Base-by-base conservation (phyloP, 345 rosid genomes). In the Syzygium aqueum region DNA sequence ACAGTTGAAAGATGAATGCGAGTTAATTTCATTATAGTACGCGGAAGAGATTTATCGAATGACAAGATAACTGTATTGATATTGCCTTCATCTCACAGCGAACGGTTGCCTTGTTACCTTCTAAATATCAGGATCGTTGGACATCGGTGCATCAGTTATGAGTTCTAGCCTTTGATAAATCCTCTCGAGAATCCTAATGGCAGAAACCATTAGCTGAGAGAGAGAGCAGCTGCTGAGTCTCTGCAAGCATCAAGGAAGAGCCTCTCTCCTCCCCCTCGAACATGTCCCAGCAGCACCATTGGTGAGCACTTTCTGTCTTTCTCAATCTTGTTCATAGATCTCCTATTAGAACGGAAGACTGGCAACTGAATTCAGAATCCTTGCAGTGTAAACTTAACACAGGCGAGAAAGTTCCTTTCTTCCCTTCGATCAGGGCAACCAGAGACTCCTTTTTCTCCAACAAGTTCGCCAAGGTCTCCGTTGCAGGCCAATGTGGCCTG, bases 401-500 rank as follows among this genome's bases (percentile, higher is more conserved):
- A 15, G 53, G 15, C 6, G 53, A 51, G 53, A 51, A 51, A 51
- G 17, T 51, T 15, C 52, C 17, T 51, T 51, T 5, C 16, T 14
- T 51, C 53, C 17, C 19, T 14, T 51, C 53, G 16, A 14, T 67
- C 15, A 33, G 25, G 4, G 4, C 46, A 33, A 2, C 25, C 25
- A 3, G 46, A 33, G 91, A 86, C 80, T 90, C 95, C 86, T 94
- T 93, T 89, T 87, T 96, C 91, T 78, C 94, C 15, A 91, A 93
- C 37, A 95, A 94, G 90, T 92, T 96, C 2, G 93, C 96, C 52
- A 95, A 95, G 93, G 90, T 95, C 90, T 97, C 95, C 86, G 97
- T 97, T 30, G 97, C 99, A 23, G 99, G 99, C 65, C 98, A 95
- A 91, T 89, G 97, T 1, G 97, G 98, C 51, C 93, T 95, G 9